These are phyloP conservation scores for Coemansia sp. DNA, from an alignment of 192 early-diverging fungal species.

Conservation along the genomic window DNA sequence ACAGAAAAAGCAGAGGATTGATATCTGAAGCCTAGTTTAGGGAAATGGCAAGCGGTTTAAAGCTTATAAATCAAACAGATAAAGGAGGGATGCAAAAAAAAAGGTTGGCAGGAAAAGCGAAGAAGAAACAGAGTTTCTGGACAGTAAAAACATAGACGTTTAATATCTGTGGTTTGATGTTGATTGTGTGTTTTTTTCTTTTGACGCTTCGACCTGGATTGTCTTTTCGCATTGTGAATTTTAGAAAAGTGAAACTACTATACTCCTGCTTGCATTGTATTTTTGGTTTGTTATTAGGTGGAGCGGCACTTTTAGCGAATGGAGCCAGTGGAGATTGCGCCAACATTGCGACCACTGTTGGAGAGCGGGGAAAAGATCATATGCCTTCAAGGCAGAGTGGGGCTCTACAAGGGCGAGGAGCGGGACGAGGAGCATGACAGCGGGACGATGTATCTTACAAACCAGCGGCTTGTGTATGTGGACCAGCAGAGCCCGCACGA, in stretches of 20 bases:
- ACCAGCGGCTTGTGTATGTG: slow-evolving; percentile 79
- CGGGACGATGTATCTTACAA: slow-evolving; percentile 76
- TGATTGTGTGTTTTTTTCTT: no score
- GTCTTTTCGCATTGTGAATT: no score
- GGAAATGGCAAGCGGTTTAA: neutral
- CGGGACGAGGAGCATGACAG: slow-evolving; percentile 65
- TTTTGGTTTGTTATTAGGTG: no score
- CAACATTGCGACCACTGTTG: slow-evolving; percentile 48
- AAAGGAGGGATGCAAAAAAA: neutral
- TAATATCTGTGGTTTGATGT: no score
- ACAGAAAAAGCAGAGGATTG: neutral
- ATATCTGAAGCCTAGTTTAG: neutral
- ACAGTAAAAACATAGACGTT: no score
- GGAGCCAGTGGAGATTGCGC: slow-evolving; percentile 48
- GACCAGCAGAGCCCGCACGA: slow-evolving; percentile 60
- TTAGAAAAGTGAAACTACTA: no score
- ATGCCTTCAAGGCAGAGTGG: slow-evolving; percentile 48
- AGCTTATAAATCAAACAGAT: neutral
- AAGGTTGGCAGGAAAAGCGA: neutral
- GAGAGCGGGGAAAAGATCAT: slow-evolving; percentile 45
- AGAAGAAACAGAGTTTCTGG: neutral
- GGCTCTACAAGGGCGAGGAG: slow-evolving; percentile 41
- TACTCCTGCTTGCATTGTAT: no score
- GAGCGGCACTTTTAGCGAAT: slow-evolving; percentile 8
- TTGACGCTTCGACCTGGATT: no score